A percentile compares a stretch with the other conserved stretches of the same genome.
Evolutionary conservation across 805 yeast genomes (phyloP).

Genomic region (Wickerhamiella spandovensis): DNA sequence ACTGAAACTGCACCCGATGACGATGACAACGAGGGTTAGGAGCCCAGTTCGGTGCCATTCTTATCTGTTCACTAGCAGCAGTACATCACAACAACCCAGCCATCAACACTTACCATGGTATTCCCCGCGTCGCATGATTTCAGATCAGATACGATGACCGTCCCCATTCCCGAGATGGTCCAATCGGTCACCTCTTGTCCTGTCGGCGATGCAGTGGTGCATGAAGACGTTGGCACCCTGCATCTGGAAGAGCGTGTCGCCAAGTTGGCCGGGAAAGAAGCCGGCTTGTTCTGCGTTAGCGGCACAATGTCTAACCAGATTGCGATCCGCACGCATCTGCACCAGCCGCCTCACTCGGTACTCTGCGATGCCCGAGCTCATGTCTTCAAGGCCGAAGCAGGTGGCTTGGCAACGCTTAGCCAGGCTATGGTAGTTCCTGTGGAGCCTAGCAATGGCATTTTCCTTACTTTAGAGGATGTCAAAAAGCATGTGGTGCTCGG

Average conservation of each 20-base stretch:
- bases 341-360: conserved; percentile 76
- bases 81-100: not conserved
- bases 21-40: no score
- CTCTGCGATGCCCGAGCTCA: conserved; percentile 81
- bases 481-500: conserved; percentile 51
- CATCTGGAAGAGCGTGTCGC: conserved; percentile 53
- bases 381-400: conserved; percentile 74
- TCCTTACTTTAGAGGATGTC: conserved; percentile 72
- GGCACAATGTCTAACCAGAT: conserved; percentile 89
- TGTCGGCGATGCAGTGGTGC: conserved; percentile 80
- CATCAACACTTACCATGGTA: not conserved
- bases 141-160: conserved; percentile 72
- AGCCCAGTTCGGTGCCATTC: no score
- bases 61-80: not conserved
- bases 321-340: conserved; percentile 60
- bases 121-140: conserved; percentile 9
- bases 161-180: conserved; percentile 66
- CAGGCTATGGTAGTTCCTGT: conserved; percentile 88
- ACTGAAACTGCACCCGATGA: no score
- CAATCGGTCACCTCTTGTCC: conserved; percentile 43
- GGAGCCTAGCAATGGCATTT: conserved; percentile 57
- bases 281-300: conserved; percentile 71
- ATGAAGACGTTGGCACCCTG: conserved; percentile 62
- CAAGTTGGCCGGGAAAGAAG: conserved; percentile 59
- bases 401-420: conserved; percentile 77